Evolutionary conservation across 2,329 filamentous ascomycete species (phyloP).

Genomic region (Fusarium cicatricum): DNA sequence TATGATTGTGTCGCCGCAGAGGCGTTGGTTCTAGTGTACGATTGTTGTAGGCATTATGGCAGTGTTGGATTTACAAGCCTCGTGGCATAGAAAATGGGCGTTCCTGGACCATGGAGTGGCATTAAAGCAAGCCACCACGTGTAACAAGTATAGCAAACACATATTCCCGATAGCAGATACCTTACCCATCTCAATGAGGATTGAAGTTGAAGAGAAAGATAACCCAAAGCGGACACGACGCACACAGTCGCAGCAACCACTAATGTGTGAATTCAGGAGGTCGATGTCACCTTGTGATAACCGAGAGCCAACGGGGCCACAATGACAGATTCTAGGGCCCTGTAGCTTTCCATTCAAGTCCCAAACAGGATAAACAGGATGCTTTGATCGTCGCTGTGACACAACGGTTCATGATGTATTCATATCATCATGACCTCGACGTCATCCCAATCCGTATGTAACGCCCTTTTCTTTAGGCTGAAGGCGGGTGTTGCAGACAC

Average conservation of each 20-base stretch:
- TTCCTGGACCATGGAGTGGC: constrained; percentile 26
- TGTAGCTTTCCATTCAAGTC: neutral
- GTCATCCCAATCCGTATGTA: constrained; percentile 14
- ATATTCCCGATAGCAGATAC: constrained; percentile 28
- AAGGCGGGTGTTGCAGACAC: neutral
- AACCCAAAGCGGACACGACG: constrained; percentile 31
- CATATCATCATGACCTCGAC: constrained; percentile 36
- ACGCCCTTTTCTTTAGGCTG: neutral
- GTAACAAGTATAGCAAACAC: constrained; percentile 27
- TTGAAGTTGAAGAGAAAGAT: constrained; percentile 29
- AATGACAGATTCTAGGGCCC: neutral
- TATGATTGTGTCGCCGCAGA: constrained; percentile 21
- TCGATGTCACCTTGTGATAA: constrained; percentile 8
- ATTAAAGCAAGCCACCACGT: constrained; percentile 17
- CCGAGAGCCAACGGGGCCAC: constrained; percentile 15
- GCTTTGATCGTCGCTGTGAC: constrained; percentile 25
- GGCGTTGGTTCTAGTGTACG: constrained; percentile 41
- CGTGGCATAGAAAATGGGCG: constrained; percentile 16
- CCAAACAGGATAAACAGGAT: constrained; percentile 6
- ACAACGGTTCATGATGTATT: constrained; percentile 10
- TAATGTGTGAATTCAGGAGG: constrained; percentile 10
- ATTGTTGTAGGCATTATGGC: neutral
- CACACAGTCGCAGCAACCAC: constrained; percentile 8
- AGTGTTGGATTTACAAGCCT: constrained; percentile 12
- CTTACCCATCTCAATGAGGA: constrained; percentile 43